Evolutionary conservation across 345 rosid genomes (phyloP), one percentile per base, ranked within the genome.

Genomic region (Bruguiera sexangula): DNA sequence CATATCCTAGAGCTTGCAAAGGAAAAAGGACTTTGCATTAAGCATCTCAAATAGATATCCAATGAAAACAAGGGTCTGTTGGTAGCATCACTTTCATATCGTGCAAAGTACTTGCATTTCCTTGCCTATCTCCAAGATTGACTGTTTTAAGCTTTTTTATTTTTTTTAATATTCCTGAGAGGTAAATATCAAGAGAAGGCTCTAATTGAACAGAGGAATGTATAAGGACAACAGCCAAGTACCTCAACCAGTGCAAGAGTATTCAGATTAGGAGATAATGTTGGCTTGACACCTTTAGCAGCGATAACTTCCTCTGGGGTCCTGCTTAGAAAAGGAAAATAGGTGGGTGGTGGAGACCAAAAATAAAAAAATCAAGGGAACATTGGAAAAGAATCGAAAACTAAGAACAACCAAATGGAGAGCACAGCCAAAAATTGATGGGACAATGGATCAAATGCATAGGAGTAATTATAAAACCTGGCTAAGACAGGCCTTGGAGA

Each of bases 261-360:
- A 69, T 91, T 85, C 43, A 93, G 84, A 84, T 93, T 93, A 62
- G 98, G 95, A 72, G 98, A 93, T 70, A 93, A 80, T 16, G 94
- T 85, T 67, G 97, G 98, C 76, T 93, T 91, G 75, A 93, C 97
- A 63, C 98, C 98, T 89, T 85, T 91, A 69, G 98, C 96, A 62
- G 97, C 97, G 75, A 93, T 71, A 80, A 93, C 97, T 84, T 93
- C 98, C 19, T 91, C 93, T 6, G 98, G 96, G n/a, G 96, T 89
- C 85, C 96, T 93, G 59, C 71, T 60, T 54, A 54, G 67, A 71
- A 51, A 27, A 10, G 15, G n/a, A 26, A 19, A 19, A 15, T 24
- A 34, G 30, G 24, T 30, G 58, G 9, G 20, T 4, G 18, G 31
- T 21, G 8, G 22, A 51, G 39, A 5, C 52, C 32, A 55, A 37